phyloP scores from a whole-genome alignment of 2,329 filamentous ascomycete species.

The Fusarium stilboides region DNA sequence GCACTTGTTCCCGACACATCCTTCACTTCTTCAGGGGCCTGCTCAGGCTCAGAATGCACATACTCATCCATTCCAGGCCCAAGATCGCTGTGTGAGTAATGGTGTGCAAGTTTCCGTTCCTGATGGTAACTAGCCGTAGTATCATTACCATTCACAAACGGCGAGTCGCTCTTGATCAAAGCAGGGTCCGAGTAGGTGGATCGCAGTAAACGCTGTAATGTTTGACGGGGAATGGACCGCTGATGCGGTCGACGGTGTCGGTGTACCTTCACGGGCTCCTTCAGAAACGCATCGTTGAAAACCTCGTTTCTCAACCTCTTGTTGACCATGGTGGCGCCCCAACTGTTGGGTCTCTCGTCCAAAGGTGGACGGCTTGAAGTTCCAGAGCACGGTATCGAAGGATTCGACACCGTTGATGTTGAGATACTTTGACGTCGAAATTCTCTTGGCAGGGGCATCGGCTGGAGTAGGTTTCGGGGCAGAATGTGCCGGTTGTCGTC shows the following conservation, averaged over 20 bases:
- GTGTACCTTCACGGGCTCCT: slow-evolving; percentile 85
- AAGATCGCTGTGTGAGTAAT: slow-evolving; percentile 55
- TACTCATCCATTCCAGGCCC: slow-evolving; percentile 48
- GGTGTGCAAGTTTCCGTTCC: slow-evolving; percentile 32
- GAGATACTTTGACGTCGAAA: slow-evolving; percentile 55
- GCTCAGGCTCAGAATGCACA: slow-evolving; percentile 53
- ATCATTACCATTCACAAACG: slow-evolving; percentile 26
- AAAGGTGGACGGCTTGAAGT: slow-evolving; percentile 57
- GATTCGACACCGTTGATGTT: slow-evolving; percentile 45
- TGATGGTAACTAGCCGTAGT: neutral
- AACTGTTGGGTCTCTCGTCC: slow-evolving; percentile 75
- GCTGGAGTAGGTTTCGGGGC: slow-evolving; percentile 84
- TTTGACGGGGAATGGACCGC: slow-evolving; percentile 72
- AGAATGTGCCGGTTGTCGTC: slow-evolving; percentile 96
- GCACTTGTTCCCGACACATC: slow-evolving; percentile 76
- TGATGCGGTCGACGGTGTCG: slow-evolving; percentile 81
- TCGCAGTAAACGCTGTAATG: slow-evolving; percentile 62
- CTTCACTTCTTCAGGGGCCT: slow-evolving; percentile 58
- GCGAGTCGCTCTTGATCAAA: slow-evolving; percentile 47
- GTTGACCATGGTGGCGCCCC: slow-evolving; percentile 95
- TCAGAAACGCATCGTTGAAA: slow-evolving; percentile 90
- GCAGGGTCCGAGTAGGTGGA: slow-evolving; percentile 63
- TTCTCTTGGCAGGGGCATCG: slow-evolving; percentile 60
- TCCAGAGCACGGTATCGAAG: slow-evolving; percentile 15
- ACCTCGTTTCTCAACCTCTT: slow-evolving; percentile 90